A percentile compares a stretch with the other conserved stretches of the same genome.
Conservation (phyloP, 1,139 yeast genomes). For the Schwanniomyces etchellsii region DNA sequence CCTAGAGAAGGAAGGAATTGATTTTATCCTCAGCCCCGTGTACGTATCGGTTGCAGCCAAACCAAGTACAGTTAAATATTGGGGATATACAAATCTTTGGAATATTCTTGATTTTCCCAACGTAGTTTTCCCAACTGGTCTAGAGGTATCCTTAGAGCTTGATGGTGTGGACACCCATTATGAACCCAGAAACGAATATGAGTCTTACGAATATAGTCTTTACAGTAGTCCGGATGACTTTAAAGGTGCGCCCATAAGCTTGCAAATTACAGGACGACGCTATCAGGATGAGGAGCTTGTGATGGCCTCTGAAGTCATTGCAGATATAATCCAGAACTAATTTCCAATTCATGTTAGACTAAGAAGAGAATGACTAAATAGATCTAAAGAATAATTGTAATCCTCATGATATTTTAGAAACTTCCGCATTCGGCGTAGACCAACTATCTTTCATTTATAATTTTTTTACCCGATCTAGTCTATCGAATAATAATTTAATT, state of each 20-base stretch:
- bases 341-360: too few species aligned
- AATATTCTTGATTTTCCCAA: constrained; percentile 19
- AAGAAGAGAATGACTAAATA: too few species aligned
- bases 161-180: constrained; percentile 2
- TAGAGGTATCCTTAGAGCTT: constrained; percentile 2
- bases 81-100: constrained; percentile 19
- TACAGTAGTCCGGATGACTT: constrained; percentile 32
- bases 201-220: constrained; percentile 4
- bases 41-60: constrained; percentile 16
- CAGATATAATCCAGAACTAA: constrained; percentile 1
- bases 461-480: too few species aligned
- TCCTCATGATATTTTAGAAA: too few species aligned
- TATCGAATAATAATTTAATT: too few species aligned
- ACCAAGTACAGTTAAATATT: constrained; percentile 15
- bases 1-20: constrained; percentile 1
- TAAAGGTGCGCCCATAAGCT: constrained; percentile 47
- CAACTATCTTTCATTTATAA: too few species aligned
- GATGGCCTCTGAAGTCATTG: constrained; percentile 1
- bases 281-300: constrained; percentile 51
- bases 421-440: too few species aligned
- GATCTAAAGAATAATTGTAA: too few species aligned
- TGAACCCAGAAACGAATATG: constrained; percentile 5
- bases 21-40: constrained; percentile 11
- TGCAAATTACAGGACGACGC: constrained; percentile 48
- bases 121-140: constrained; percentile 13